Conservation (phyloP, 83 land plant species). For the Diphasiastrum complanatum region DNA sequence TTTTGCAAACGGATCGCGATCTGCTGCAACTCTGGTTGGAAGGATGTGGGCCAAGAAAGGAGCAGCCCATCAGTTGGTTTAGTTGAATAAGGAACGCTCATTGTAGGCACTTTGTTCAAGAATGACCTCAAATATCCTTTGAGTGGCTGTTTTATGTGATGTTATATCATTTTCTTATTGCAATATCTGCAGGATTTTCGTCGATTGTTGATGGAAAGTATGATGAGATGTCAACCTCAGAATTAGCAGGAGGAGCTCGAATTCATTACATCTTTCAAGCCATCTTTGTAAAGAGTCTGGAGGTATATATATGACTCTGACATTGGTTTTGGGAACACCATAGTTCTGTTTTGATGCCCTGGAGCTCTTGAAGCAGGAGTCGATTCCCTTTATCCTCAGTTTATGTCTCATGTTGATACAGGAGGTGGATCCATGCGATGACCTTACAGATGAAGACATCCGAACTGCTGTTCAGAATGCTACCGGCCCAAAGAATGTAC, state of each 20-base stretch:
- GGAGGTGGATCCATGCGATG: conserved; percentile 57
- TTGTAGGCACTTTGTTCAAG: too few relatives aligned
- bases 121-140: too few relatives aligned
- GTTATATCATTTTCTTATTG: background rate
- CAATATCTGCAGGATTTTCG: conserved; percentile 20
- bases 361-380: too few relatives aligned
- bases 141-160: background rate
- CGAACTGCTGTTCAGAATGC: conserved; percentile 50
- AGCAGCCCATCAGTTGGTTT: too few relatives aligned
- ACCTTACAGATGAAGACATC: conserved; percentile 43
- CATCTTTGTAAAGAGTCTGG: conserved; percentile 43
- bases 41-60: too few relatives aligned
- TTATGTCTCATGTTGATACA: background rate
- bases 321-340: background rate
- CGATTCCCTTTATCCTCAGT: background rate
- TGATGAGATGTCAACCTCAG: conserved; percentile 44
- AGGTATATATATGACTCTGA: conserved; percentile 21
- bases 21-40: too few relatives aligned
- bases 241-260: conserved; percentile 47
- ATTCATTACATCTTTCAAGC: conserved; percentile 44
- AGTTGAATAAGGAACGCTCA: too few relatives aligned
- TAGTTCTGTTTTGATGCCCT: background rate
- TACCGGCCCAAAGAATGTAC: conserved; percentile 40
- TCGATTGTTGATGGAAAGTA: conserved; percentile 44
- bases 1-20: too few relatives aligned